Conservation (phyloP, 495 filamentous ascomycete genomes). For the Hypoxylon perforatum region DNA sequence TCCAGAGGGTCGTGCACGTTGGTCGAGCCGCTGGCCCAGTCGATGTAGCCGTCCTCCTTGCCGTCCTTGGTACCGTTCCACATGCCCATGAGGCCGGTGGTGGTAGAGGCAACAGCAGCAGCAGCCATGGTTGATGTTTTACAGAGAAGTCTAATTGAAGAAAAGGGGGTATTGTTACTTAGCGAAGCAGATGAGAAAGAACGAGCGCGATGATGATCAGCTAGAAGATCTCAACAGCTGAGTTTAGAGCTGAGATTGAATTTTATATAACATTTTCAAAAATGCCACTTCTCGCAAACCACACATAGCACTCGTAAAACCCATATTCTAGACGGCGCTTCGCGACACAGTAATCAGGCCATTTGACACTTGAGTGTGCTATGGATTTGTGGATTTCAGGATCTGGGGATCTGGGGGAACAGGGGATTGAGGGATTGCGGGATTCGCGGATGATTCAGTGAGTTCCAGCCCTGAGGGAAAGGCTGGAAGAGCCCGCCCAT, state of each 20-base stretch:
- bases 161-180: constrained; percentile 12
- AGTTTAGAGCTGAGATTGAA: constrained; percentile 15
- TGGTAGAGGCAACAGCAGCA: constrained; percentile 38
- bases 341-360: background rate
- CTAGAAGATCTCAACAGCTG: constrained; percentile 1
- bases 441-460: too few species aligned
- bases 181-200: constrained; percentile 3
- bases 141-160: background rate
- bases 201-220: constrained; percentile 17
- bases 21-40: constrained; percentile 40
- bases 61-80: constrained; percentile 46
- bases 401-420: constrained; percentile 36
- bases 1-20: constrained; percentile 42
- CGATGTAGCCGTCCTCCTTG: constrained; percentile 36
- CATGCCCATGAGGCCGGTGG: constrained; percentile 46
- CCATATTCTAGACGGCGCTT: background rate
- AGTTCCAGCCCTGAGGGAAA: constrained; percentile 11
- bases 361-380: constrained; percentile 15
- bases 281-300: too few species aligned
- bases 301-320: too few species aligned
- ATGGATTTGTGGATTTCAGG: constrained; percentile 37
- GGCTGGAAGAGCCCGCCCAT: constrained; percentile 9
- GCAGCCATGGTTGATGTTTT: constrained; percentile 35
- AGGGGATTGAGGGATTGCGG: constrained; percentile 43
- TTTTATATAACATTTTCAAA: constrained; percentile 33